These are phyloP conservation scores for Plasmodium inui DNA, from an alignment of 169 alveolate species.

Conservation along the genomic window DNA sequence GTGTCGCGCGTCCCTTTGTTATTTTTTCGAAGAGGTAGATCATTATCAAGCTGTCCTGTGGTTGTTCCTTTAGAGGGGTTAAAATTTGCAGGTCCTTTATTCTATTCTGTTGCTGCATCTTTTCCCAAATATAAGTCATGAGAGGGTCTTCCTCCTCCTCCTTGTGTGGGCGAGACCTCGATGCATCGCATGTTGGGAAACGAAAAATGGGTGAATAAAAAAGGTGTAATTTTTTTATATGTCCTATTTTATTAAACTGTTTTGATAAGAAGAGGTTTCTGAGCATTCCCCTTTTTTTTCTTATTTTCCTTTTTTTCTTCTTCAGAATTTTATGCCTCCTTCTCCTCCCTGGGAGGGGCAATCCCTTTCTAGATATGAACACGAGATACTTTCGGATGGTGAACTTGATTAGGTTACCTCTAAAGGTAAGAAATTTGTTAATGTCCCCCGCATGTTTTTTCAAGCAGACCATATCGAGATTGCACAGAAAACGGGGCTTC, in stretches of 20 bases:
- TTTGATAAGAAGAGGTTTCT: conserved; percentile 15
- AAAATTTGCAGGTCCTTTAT: background rate
- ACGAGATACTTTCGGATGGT: background rate
- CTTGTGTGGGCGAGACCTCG: background rate
- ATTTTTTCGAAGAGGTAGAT: background rate
- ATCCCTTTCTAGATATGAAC: background rate
- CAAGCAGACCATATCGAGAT: conserved; percentile 10
- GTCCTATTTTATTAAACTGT: conserved; percentile 3
- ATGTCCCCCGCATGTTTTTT: background rate
- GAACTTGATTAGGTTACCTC: background rate
- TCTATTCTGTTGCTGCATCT: background rate
- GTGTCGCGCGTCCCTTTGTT: background rate
- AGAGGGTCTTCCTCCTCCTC: background rate
- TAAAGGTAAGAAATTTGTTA: background rate
- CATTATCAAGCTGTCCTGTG: conserved; percentile 7
- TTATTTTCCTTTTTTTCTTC: background rate
- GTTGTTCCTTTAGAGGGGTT: background rate
- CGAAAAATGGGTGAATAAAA: background rate
- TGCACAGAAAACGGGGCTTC: background rate
- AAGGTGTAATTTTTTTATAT: background rate
- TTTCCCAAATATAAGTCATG: background rate
- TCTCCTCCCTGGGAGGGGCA: background rate
- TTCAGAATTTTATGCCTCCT: background rate
- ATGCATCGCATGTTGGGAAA: background rate
- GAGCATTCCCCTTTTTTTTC: background rate